Evolutionary conservation across 192 early-diverging fungal species (phyloP), one percentile per base, ranked within the genome.

Genomic region (Backusella macrospora): DNA sequence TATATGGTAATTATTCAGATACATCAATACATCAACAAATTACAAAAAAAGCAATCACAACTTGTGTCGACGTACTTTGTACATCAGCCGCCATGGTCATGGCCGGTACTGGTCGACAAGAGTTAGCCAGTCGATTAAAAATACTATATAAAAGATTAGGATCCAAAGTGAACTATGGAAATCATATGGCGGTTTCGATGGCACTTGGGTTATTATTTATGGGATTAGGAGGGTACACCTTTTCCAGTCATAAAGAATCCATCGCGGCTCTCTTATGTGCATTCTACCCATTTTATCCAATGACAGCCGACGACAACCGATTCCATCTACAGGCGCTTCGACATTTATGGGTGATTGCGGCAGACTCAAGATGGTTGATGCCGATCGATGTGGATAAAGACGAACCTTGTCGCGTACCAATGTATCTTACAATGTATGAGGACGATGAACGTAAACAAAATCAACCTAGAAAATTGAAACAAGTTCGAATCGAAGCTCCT

Each of bases 271-370:
- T 95, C 1, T 70, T 94, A 3, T 91, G 90, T 65, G 76, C 91
- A 1, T 80, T 94, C 14, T 95, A 86, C 72, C 93, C 93, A 23
- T 78, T 85, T 34, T 91, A 85, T 21, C 91, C 93, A 0, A 77
- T 73, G 18, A 72, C 75, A 4, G 74, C 84, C 6, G 71, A 73
- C 10, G 90, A 92, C 76, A 92, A 94, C 65, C 77, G 82, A 13
- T 79, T 78, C 2, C 91, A 94, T 73, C 49, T 93, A n/a, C 93
- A 95, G 79, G 88, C 86, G 5, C 84, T 94, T 62, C 80, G 95
- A 38, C 92, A 95, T 78, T 70, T 96, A 44, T 96, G 95, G 95
- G 88, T 86, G 10, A 71, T 96, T 37, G 93, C 93, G 7, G 81
- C 90, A 2, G 92, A 93, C 29, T 76, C 74, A 10, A 77, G 93